Evolutionary conservation across 1,284 basidiomycete species (phyloP), one percentile per base, ranked within the genome.

Genomic region (Leucoagaricus sp.): DNA sequence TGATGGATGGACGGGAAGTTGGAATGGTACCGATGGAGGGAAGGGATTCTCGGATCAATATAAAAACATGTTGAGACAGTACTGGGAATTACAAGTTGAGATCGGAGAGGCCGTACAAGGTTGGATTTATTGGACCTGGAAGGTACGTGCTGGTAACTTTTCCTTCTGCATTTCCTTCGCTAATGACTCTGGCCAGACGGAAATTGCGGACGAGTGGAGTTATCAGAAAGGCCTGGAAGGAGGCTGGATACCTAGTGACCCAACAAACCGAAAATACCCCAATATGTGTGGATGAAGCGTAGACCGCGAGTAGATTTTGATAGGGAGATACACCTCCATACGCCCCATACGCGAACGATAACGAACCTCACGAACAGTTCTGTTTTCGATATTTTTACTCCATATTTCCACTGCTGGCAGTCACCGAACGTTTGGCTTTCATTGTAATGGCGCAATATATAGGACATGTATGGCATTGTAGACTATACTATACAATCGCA

Each of bases 101-200:
- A 76, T 86, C 51, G 85, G 84, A 4, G 87, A 89, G 70, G 74
- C 71, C 17, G 75, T 84, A 7, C 80, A 84, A 51, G 90, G 91
- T n/a, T 93, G 89, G 89, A 76, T 89, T n/a, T 89, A 81, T 67
- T 92, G 90, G 90, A 84, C 89, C 10, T 92, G 89, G 89, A 91
- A 91, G 81, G 87, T 84, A 48, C 33, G 75, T 33, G 31, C 63
- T 23, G 15, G 31, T 13, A 55, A 17, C 6, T 34, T 3, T 31
- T 26, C 47, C 31, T 25, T 49, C 25, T 15, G 29, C 45, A n/a
- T 26, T 34, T 55, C 38, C 47, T 42, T 49, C 15, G 13, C 57
- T 33, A 29, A 48, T 17, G 8, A 21, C 46, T 50, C 19, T 9
- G 48, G 41, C 25, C 71, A 80, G 82, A 76, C 83, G n/a, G 86